Conservation (phyloP, 371 early-diverging fungal species). For the Rhizopus sp. region DNA sequence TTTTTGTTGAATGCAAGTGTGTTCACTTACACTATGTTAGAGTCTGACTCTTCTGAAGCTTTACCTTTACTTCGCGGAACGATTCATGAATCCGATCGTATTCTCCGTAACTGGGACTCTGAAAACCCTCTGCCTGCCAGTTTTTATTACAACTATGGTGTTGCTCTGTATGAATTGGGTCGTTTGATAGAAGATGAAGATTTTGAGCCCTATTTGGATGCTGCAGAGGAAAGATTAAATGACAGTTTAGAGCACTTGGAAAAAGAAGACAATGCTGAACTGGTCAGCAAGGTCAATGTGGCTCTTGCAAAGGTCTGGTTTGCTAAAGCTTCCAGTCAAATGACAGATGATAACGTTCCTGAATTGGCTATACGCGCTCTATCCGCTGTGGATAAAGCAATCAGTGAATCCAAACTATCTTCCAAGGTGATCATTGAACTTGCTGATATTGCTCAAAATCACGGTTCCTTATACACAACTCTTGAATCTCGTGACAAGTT, state of each 20-base stretch:
- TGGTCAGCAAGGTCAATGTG: slow-evolving; percentile 30
- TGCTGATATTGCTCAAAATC: slow-evolving; percentile 34
- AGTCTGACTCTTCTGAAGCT: slow-evolving; percentile 31
- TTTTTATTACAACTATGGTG: slow-evolving; percentile 60
- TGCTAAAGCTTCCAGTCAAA: slow-evolving; percentile 38
- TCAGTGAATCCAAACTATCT: slow-evolving; percentile 3
- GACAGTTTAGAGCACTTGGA: slow-evolving; percentile 21
- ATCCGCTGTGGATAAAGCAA: slow-evolving; percentile 22
- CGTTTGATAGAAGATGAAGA: slow-evolving; percentile 48
- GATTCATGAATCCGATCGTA: slow-evolving; percentile 64
- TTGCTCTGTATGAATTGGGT: slow-evolving; percentile 58
- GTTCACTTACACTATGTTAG: slow-evolving; percentile 9
- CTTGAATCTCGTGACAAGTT: slow-evolving; percentile 28
- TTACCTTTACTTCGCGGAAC: slow-evolving; percentile 56
- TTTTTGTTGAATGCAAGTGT: neutral
- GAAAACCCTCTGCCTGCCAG: slow-evolving; percentile 38
- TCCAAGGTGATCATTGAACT: slow-evolving; percentile 26
- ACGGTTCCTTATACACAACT: slow-evolving; percentile 32
- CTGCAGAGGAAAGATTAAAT: slow-evolving; percentile 47
- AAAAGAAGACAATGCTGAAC: slow-evolving; percentile 16
- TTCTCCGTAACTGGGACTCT: slow-evolving; percentile 54
- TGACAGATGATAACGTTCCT: slow-evolving; percentile 27
- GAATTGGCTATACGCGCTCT: slow-evolving; percentile 25
- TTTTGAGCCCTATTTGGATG: slow-evolving; percentile 43
- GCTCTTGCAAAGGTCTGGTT: slow-evolving; percentile 42